Percentiles rank a stretch among this genome's conserved stretches.
phyloP scores from a whole-genome alignment of 1,139 yeast genomes.

The Saccharomyces hybrid region DNA sequence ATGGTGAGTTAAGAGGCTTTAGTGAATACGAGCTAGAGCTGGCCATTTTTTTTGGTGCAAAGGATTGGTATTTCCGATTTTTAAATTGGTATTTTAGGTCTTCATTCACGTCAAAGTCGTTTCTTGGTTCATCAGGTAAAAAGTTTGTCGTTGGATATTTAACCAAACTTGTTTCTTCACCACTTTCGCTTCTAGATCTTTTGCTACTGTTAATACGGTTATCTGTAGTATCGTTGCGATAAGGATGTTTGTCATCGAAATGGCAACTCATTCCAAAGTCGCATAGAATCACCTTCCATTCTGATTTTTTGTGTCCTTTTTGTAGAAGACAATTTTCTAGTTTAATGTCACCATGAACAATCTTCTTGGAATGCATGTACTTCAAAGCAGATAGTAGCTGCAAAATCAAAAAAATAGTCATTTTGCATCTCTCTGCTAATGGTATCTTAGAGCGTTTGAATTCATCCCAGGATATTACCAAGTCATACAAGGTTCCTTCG shows the following conservation, averaged over 20 bases:
- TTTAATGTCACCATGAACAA: slow-evolving; percentile 86
- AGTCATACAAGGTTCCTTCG: slow-evolving; percentile 78
- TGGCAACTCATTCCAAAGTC: slow-evolving; percentile 77
- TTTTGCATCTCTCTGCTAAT: slow-evolving; percentile 32
- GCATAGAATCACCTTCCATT: slow-evolving; percentile 47
- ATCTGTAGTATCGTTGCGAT: slow-evolving; percentile 26
- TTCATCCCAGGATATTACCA: slow-evolving; percentile 62
- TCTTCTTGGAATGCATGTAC: slow-evolving; percentile 64
- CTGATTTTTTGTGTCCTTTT: slow-evolving; percentile 32
- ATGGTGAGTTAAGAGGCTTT: not conserved
- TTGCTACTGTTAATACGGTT: not conserved
- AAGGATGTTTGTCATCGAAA: slow-evolving; percentile 4
- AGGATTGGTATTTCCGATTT: not conserved
- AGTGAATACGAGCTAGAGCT: not conserved
- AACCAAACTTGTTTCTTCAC: not conserved
- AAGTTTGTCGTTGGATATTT: not conserved
- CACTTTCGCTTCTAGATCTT: not conserved
- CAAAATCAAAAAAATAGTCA: slow-evolving; percentile 28
- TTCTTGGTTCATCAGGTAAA: not conserved
- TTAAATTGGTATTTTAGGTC: not conserved
- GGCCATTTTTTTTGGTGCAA: not conserved
- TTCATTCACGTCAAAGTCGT: not conserved
- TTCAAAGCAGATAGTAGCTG: slow-evolving; percentile 57
- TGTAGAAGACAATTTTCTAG: slow-evolving; percentile 69
- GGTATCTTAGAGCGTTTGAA: slow-evolving; percentile 29